These are phyloP conservation scores for Yueomyces sp. DNA, from an alignment of 1,139 yeast genomes.

Conservation along the genomic window DNA sequence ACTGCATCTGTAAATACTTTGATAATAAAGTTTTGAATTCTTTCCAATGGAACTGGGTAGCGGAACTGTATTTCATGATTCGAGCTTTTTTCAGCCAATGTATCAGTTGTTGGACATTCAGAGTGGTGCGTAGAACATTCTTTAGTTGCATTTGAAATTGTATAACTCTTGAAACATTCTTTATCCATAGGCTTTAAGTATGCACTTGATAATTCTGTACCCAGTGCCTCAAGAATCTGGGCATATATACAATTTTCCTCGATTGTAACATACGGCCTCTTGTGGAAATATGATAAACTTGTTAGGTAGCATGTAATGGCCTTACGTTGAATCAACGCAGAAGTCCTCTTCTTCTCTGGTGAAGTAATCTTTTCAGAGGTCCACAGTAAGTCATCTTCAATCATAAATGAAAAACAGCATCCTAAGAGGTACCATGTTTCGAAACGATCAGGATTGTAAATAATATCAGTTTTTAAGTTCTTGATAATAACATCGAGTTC, in stretches of 20 bases:
- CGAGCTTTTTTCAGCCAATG: constrained; percentile 19
- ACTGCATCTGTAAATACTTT: neutral
- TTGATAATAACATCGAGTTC: constrained; percentile 67
- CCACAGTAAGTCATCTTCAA: constrained; percentile 85
- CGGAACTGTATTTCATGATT: neutral
- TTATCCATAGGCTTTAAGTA: constrained; percentile 49
- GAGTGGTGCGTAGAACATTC: constrained; percentile 28
- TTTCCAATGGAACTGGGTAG: neutral
- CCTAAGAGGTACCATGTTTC: constrained; percentile 86
- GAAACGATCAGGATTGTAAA: constrained; percentile 51
- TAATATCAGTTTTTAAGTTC: constrained; percentile 52
- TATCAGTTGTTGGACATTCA: constrained; percentile 30
- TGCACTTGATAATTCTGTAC: constrained; percentile 17
- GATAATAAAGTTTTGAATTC: neutral
- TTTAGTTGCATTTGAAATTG: constrained; percentile 28
- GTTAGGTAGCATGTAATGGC: constrained; percentile 63
- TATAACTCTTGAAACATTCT: constrained; percentile 26
- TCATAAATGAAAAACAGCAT: constrained; percentile 65
- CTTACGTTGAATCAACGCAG: constrained; percentile 57
- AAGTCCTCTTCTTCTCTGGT: constrained; percentile 45
- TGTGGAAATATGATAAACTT: constrained; percentile 36
- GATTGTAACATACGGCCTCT: neutral
- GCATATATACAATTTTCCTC: constrained; percentile 20
- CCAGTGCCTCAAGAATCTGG: constrained; percentile 18
- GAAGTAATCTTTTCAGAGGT: constrained; percentile 72